Evolutionary conservation across 805 yeast species (phyloP).

Genomic region (Candida railenensis): DNA sequence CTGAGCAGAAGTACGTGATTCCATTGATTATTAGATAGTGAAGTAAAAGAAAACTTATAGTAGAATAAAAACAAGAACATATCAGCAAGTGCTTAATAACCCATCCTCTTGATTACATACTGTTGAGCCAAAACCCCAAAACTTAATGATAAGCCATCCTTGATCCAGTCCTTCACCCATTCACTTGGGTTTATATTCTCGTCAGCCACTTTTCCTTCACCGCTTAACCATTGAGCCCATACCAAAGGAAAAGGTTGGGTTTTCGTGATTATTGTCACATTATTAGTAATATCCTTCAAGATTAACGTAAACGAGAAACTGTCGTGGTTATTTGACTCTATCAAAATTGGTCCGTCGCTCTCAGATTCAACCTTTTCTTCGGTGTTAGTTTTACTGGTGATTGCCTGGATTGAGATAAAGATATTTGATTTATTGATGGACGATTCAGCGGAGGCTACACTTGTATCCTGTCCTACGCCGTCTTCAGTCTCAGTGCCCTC

Average conservation of each 20-base stretch:
- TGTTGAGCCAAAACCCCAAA: constrained; percentile 88
- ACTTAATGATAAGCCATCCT: constrained; percentile 65
- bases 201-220: constrained; percentile 30
- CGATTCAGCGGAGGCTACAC: constrained; percentile 14
- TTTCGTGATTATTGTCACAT: constrained; percentile 67
- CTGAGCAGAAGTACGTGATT: too few species aligned
- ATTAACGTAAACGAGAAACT: constrained; percentile 76
- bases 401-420: constrained; percentile 70
- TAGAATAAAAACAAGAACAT: neutral
- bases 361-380: constrained; percentile 10
- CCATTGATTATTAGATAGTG: constrained; percentile 7
- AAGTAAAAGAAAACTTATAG: neutral
- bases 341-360: constrained; percentile 29
- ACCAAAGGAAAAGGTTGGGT: constrained; percentile 88
- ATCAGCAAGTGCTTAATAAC: constrained; percentile 45
- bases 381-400: constrained; percentile 39
- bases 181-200: constrained; percentile 36
- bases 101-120: constrained; percentile 91
- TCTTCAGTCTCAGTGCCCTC: constrained; percentile 12
- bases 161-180: constrained; percentile 47
- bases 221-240: constrained; percentile 94
- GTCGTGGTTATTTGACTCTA: constrained; percentile 47
- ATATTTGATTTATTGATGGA: constrained; percentile 52
- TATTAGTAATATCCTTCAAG: constrained; percentile 76
- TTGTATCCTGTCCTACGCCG: constrained; percentile 15